These are phyloP conservation scores for Metarhizium rileyi DNA, from an alignment of 2,329 filamentous ascomycete genomes.

Conservation along the genomic window DNA sequence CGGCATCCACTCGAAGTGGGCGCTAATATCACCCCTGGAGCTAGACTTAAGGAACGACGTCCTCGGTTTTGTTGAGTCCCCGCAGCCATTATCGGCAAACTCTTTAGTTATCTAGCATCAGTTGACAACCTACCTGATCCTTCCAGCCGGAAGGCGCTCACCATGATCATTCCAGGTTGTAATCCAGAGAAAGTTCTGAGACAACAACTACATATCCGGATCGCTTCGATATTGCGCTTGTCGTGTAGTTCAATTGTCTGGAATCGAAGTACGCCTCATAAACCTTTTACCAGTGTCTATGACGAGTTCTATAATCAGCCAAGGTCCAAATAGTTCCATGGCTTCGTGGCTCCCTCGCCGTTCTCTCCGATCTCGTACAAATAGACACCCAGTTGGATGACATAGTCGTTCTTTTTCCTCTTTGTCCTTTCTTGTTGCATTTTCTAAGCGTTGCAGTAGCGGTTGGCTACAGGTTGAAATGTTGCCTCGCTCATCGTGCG, in stretches of 20 bases:
- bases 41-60: slow-evolving; percentile 51
- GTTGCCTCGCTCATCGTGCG: neutral
- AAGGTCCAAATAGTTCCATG: slow-evolving; percentile 23
- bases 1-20: slow-evolving; percentile 54
- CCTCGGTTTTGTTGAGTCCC: slow-evolving; percentile 59
- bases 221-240: slow-evolving; percentile 30
- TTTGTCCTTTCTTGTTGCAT: slow-evolving; percentile 48
- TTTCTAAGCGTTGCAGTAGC: slow-evolving; percentile 54
- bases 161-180: slow-evolving; percentile 40
- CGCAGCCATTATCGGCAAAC: slow-evolving; percentile 56
- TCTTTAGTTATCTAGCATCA: slow-evolving; percentile 18
- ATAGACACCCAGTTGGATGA: slow-evolving; percentile 49
- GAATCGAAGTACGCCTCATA: too few relatives aligned
- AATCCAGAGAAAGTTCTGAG: slow-evolving; percentile 34
- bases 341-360: slow-evolving; percentile 21
- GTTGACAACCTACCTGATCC: neutral
- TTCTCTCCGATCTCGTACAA: slow-evolving; percentile 48
- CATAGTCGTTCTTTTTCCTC: slow-evolving; percentile 51
- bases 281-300: slow-evolving; percentile 26
- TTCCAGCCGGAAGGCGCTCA: slow-evolving; percentile 12
- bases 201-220: slow-evolving; percentile 29
- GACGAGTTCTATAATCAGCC: slow-evolving; percentile 33
- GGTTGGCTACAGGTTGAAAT: slow-evolving; percentile 16
- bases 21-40: slow-evolving; percentile 50
- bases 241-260: neutral